Base-by-base conservation (phyloP, 1,284 basidiomycete species). In the Laetiporus sulphureus region DNA sequence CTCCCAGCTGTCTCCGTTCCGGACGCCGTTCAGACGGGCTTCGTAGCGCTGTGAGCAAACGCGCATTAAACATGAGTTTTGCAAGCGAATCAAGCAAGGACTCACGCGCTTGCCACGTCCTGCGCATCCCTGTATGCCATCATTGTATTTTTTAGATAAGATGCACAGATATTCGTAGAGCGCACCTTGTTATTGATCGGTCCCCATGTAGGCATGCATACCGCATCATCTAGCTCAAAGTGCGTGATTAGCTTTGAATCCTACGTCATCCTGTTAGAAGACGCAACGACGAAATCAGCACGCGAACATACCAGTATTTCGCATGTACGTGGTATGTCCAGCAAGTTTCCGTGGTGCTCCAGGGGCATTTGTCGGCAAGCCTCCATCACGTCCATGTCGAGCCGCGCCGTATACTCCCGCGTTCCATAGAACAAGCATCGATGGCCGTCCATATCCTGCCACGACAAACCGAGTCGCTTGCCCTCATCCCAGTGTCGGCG, bases 11-110 rank as follows among this genome's bases (percentile, higher is more conserved):
- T 40, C 40, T 16, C 36, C 36, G 21, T 38, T 12, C 13, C 24
- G 3, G 5, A 42, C 21, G 22, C 35, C 33, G 33, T 25, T 32
- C 2, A 41, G 34, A 3, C 40, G 33, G 2, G 40, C 25, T 22
- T 41, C 40, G 18, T 16, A 41, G 32, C 40, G 40, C 40, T 41
- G 25, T 3, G n/a, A n/a, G n/a, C n/a, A n/a, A n/a, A n/a, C n/a
- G n/a, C n/a, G n/a, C n/a, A n/a, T n/a, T n/a, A n/a, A n/a, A n/a
- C n/a, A n/a, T n/a, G n/a, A n/a, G n/a, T n/a, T n/a, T n/a, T n/a
- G n/a, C n/a, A n/a, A n/a, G n/a, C n/a, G n/a, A n/a, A n/a, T n/a
- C n/a, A n/a, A n/a, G n/a, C n/a, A 32, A n/a, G 7, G 5, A 19
- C 40, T 27, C 19, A 46, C 40, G 27, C 33, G 25, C 21, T 32